Base-by-base conservation (phyloP, 306 rosid genomes). In the Argentina anserina region DNA sequence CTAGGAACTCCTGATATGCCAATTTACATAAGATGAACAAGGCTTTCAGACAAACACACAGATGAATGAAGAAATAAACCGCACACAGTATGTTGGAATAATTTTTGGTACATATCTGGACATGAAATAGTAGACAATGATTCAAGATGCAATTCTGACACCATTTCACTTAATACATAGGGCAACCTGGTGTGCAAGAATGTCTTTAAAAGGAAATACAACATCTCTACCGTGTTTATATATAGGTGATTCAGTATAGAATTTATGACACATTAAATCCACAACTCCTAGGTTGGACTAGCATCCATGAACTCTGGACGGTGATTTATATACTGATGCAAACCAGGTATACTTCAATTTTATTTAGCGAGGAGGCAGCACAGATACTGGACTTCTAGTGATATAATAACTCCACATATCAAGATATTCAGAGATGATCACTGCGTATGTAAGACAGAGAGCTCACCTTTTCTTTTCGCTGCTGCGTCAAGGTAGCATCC, bases 401-500 rank as follows among this genome's bases (percentile, higher is more conserved):
- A 29, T 25, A 65, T 28, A 20, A 10, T 61, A 37, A 7, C 0
- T 39, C 26, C 52, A 31, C 17, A 17, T 59, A 65, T n/a, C 31
- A 26, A 31, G 23, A 39, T 65, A 10, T 12, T 50, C 43, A 68
- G 7, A 23, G n/a, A 43, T 0, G 1, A 29, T 28, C 3, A 23
- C 4, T 15, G 20, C 46, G 20, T 40, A 23, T 62, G 14, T 8
- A 39, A 12, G 49, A 33, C 47, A 67, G 52, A 63, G 20, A 45
- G 70, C 81, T 69, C 56, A 94, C 99, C 99, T 87, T 89, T 79
- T 91, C 96, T 83, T 84, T 91, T 75, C 26, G 86, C 87, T 87
- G 91, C 81, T 85, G 89, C 70, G 73, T 37, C 20, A 78, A 81
- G 21, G 41, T 64, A 39, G 82, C 79, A 67, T 88, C 90, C 37